Percentiles rank a stretch among this genome's conserved stretches.
Evolutionary conservation across 2,329 filamentous ascomycete genomes (phyloP).

Genomic region (Exophiala oligosperma): DNA sequence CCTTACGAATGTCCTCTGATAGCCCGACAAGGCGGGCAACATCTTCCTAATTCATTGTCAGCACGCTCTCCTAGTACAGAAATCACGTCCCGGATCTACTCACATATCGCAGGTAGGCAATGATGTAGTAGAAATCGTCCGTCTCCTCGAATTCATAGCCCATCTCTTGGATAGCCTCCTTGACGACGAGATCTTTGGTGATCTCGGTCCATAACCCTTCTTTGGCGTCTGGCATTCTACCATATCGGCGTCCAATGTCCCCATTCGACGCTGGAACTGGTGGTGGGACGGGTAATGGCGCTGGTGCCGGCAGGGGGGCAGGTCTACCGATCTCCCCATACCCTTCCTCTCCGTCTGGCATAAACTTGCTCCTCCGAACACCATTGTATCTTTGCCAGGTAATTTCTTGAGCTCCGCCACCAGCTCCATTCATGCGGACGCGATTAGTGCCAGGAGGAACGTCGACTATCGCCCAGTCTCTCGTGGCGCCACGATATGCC

Average conservation of each 20-base stretch:
- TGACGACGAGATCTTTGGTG: constrained; percentile 84
- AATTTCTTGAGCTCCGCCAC: constrained; percentile 73
- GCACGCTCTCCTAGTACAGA: constrained; percentile 35
- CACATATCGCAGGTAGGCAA: constrained; percentile 86
- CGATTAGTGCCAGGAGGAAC: constrained; percentile 80
- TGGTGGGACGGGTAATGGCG: constrained; percentile 26
- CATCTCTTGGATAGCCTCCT: constrained; percentile 80
- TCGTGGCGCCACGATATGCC: constrained; percentile 70
- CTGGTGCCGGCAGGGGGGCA: constrained; percentile 28
- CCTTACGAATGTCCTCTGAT: constrained; percentile 76
- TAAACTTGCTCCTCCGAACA: constrained; percentile 71
- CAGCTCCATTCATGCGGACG: constrained; percentile 77
- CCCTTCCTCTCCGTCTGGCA: constrained; percentile 62
- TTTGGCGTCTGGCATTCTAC: constrained; percentile 37
- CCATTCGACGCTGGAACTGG: constrained; percentile 34
- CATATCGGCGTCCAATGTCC: constrained; percentile 47
- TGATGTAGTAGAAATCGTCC: constrained; percentile 85
- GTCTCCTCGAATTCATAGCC: constrained; percentile 92
- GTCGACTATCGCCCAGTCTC: constrained; percentile 79
- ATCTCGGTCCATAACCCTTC: constrained; percentile 93
- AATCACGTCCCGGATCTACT: constrained; percentile 38
- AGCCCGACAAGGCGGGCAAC: constrained; percentile 80
- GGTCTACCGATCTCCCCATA: constrained; percentile 55
- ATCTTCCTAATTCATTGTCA: constrained; percentile 64
- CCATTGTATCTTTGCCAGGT: constrained; percentile 80